These are phyloP conservation scores for Globisporangium mamillatum DNA, from an alignment of 352 stramenopile species.

Conservation along the genomic window DNA sequence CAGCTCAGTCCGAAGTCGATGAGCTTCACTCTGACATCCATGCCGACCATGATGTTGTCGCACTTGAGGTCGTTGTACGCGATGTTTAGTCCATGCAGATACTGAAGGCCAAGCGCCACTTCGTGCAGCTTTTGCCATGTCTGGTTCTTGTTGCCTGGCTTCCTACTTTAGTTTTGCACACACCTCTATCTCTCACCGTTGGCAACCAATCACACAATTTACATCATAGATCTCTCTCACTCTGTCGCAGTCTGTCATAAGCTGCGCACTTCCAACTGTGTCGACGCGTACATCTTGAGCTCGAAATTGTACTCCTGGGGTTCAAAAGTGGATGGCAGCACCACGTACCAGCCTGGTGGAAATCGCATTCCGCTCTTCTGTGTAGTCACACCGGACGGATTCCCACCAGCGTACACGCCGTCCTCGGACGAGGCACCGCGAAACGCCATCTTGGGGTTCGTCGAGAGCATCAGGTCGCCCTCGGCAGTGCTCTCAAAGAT, in stretches of 20 bases:
- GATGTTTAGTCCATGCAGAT: conserved; percentile 19
- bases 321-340: conserved; percentile 78
- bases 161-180: background rate
- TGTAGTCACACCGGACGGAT: conserved; percentile 52
- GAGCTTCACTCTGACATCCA: conserved; percentile 21
- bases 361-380: conserved; percentile 27
- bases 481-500: conserved; percentile 62
- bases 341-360: conserved; percentile 58
- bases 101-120: conserved; percentile 12
- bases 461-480: conserved; percentile 57
- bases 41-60: conserved; percentile 9
- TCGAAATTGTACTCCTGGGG: conserved; percentile 54
- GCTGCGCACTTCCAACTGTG: conserved; percentile 32
- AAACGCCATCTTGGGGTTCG: conserved; percentile 54
- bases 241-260: conserved; percentile 20
- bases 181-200: background rate
- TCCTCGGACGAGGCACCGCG: conserved; percentile 47
- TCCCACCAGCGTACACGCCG: conserved; percentile 55
- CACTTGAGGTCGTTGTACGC: conserved; percentile 23
- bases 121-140: conserved; percentile 23
- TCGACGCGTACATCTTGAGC: conserved; percentile 53
- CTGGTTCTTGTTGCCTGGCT: background rate
- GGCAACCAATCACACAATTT: background rate
- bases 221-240: no score
- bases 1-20: conserved; percentile 23